A percentile compares a stretch with the other conserved stretches of the same genome.
Conservation (phyloP, 352 stramenopile species). For the Phytophthora fragariaefolia region DNA sequence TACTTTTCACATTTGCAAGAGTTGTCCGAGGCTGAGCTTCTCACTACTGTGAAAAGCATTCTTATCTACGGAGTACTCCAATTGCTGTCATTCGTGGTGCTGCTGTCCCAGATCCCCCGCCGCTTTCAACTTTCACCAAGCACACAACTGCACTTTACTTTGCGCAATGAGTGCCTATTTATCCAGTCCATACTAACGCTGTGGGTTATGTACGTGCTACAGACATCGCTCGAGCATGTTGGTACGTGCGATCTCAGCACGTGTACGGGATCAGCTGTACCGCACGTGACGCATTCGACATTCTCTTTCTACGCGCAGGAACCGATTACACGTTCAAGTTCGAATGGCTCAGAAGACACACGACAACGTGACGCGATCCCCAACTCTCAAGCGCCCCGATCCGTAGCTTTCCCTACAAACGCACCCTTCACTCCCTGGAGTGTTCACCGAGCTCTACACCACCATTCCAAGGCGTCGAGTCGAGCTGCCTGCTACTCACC, state of each 20-base stretch:
- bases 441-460: too few relatives aligned
- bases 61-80: conserved; percentile 38
- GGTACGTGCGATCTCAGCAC: conserved; percentile 13
- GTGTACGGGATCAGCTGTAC: not conserved
- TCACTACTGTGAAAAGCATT: conserved; percentile 25
- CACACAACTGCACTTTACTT: conserved; percentile 17
- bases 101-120: conserved; percentile 22
- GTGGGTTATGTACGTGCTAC: conserved; percentile 46
- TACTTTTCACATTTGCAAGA: conserved; percentile 27
- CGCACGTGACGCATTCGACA: not conserved
- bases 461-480: too few relatives aligned
- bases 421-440: too few relatives aligned
- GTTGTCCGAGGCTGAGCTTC: conserved; percentile 23
- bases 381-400: too few relatives aligned
- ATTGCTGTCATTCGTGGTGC: conserved; percentile 38
- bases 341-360: too few relatives aligned
- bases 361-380: too few relatives aligned
- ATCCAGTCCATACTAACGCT: conserved; percentile 42
- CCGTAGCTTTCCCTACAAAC: too few relatives aligned
- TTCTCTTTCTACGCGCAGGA: conserved; percentile 14
- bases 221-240: conserved; percentile 39
- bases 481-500: too few relatives aligned
- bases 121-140: conserved; percentile 35
- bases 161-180: conserved; percentile 28
- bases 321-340: conserved; percentile 51